Conservation (phyloP, 495 filamentous ascomycete species). For the Aspergillus sclerotioniger region DNA sequence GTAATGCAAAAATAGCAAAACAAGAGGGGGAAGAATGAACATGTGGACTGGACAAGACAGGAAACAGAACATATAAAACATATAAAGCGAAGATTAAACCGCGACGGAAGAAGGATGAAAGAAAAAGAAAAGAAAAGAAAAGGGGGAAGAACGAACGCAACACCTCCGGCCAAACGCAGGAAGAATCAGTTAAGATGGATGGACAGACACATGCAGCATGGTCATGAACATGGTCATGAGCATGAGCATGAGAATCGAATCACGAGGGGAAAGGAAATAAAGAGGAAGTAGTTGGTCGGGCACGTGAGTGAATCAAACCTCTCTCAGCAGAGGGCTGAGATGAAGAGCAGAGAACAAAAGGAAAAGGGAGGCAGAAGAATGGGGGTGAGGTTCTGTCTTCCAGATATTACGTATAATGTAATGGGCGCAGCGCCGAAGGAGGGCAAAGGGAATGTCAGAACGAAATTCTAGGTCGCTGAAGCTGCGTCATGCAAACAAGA, state of each 20-base stretch:
- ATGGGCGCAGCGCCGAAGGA: background rate
- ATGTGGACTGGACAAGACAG: background rate
- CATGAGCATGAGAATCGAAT: conserved; percentile 2
- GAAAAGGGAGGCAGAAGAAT: background rate
- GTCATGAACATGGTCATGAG: background rate
- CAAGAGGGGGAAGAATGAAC: background rate
- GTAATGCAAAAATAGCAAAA: conserved; percentile 6
- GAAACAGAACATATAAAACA: background rate
- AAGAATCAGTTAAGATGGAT: background rate
- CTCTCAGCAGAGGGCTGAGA: background rate
- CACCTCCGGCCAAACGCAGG: conserved; percentile 3
- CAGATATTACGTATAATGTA: conserved; percentile 14
- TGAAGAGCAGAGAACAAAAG: background rate
- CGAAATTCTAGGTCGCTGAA: conserved; percentile 25
- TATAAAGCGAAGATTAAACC: background rate
- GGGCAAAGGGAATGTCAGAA: conserved; percentile 10
- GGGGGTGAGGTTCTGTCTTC: background rate
- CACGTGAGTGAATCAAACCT: background rate
- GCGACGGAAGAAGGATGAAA: background rate
- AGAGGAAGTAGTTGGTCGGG: background rate
- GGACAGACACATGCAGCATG: background rate
- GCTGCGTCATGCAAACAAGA: conserved; percentile 16
- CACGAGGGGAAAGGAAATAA: background rate
- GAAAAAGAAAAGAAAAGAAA: conserved; percentile 4
- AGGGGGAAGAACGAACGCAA: background rate